These are phyloP conservation scores for Pelargonium cotyledonis DNA, from an alignment of 441 rosid species.

Conservation along the genomic window DNA sequence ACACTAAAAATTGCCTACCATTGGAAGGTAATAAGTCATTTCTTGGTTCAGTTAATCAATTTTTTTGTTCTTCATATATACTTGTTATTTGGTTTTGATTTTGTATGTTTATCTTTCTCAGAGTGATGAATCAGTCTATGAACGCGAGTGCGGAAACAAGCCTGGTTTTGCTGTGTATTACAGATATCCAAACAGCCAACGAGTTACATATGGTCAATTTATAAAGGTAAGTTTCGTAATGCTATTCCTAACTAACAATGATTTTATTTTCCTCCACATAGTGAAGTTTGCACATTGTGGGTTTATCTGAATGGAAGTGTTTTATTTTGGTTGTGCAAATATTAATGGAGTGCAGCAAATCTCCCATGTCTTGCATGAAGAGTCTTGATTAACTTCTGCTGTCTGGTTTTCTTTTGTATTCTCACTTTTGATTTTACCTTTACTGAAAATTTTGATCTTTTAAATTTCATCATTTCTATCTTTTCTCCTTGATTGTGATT, in stretches of 20 bases:
- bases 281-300: neutral
- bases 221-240: constrained; percentile 63
- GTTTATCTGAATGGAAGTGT: neutral
- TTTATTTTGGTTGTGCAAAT: neutral
- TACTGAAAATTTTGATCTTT: neutral
- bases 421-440: neutral
- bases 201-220: constrained; percentile 98
- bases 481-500: neutral
- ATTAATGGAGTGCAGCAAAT: neutral
- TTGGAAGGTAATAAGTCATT: constrained; percentile 75
- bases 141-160: constrained; percentile 96
- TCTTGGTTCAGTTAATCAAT: neutral
- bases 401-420: neutral
- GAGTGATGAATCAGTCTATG: constrained; percentile 95
- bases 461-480: neutral
- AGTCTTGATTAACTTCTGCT: neutral
- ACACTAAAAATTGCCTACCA: constrained; percentile 93
- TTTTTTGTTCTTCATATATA: neutral
- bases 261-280: neutral
- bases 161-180: constrained; percentile 99
- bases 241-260: neutral
- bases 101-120: constrained; percentile 28
- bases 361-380: neutral
- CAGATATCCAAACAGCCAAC: constrained; percentile 94
- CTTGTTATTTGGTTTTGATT: neutral